These are phyloP conservation scores for Erythrobasidium hasegawianum DNA, from an alignment of 1,284 basidiomycete species.

Conservation along the genomic window DNA sequence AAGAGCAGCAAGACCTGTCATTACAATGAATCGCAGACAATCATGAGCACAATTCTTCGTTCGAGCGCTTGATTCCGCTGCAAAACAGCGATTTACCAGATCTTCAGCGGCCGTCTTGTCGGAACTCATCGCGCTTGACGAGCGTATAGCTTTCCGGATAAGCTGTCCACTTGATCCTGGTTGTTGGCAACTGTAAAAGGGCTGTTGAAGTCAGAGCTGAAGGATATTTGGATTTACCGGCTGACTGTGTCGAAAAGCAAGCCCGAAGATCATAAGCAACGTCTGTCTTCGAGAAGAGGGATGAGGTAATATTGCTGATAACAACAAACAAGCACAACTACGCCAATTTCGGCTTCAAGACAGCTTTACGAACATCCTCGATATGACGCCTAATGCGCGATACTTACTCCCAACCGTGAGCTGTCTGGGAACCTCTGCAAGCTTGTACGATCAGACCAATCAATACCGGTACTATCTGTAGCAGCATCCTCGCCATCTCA, in stretches of 20 bases:
- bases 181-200: too few relatives aligned
- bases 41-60: background rate
- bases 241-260: background rate
- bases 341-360: too few relatives aligned
- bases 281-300: too few relatives aligned
- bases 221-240: background rate
- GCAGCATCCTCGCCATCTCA: constrained; percentile 1
- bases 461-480: constrained; percentile 13
- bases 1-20: constrained; percentile 26
- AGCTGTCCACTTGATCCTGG: background rate
- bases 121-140: background rate
- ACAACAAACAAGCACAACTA: too few relatives aligned
- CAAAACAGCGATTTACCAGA: constrained; percentile 10
- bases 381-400: too few relatives aligned
- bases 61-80: background rate
- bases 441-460: constrained; percentile 8
- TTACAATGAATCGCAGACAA: background rate
- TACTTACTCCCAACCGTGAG: constrained; percentile 6
- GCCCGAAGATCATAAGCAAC: too few relatives aligned
- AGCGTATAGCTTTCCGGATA: background rate
- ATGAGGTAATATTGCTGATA: too few relatives aligned
- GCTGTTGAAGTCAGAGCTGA: background rate
- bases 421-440: constrained; percentile 1
- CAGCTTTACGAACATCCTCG: too few relatives aligned
- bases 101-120: constrained; percentile 10